phyloP scores from a whole-genome alignment of 1,284 basidiomycete genomes.

The Cryptococcus sp. region DNA sequence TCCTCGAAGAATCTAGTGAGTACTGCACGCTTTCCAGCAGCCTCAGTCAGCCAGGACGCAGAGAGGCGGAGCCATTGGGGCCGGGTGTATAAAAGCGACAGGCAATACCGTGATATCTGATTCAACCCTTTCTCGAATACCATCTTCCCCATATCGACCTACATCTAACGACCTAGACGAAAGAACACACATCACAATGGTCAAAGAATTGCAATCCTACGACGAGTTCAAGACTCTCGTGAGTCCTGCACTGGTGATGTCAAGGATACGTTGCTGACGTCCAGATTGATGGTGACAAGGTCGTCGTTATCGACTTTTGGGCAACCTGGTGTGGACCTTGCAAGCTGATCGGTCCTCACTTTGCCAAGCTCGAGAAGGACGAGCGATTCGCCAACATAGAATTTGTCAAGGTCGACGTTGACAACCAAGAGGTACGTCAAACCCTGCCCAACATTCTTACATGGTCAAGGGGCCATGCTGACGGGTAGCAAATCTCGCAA shows the following conservation, averaged over 20 bases:
- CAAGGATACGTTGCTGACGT: neutral
- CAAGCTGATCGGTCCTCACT: constrained; percentile 69
- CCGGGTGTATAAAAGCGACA: too few relatives aligned
- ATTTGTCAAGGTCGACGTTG: constrained; percentile 80
- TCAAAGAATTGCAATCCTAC: constrained; percentile 53
- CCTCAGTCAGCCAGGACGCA: too few relatives aligned
- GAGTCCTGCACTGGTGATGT: constrained; percentile 21
- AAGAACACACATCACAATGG: constrained; percentile 36
- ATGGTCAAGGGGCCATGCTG: neutral
- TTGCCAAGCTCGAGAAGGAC: constrained; percentile 57
- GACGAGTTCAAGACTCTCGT: constrained; percentile 57
- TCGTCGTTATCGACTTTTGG: constrained; percentile 69
- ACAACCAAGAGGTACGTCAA: constrained; percentile 47
- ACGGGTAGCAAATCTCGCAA: constrained; percentile 49
- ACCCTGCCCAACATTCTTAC: neutral
- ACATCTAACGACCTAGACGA: neutral
- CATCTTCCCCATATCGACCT: neutral
- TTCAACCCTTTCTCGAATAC: too few relatives aligned
- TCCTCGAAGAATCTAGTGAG: too few relatives aligned
- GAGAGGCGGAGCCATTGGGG: too few relatives aligned
- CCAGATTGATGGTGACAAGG: constrained; percentile 58
- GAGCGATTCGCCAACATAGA: constrained; percentile 52
- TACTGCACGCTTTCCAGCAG: too few relatives aligned
- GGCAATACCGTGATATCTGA: too few relatives aligned
- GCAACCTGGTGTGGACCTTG: constrained; percentile 60